Base-by-base conservation (phyloP, 495 filamentous ascomycete genomes). In the Penicillium ucsense region DNA sequence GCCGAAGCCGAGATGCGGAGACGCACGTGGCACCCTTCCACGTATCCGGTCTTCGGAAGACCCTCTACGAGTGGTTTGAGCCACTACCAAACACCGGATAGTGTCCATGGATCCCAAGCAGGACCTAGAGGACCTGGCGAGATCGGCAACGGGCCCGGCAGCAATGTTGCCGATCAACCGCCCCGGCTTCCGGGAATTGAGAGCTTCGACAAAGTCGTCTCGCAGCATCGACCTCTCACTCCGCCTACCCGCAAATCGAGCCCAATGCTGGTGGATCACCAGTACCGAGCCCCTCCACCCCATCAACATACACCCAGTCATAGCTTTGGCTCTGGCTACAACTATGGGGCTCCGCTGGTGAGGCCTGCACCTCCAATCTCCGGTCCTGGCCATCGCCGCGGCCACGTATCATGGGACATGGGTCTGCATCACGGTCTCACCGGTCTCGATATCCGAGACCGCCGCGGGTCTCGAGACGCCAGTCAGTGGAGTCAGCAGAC, bases 1-100 rank as follows among this genome's bases (percentile, higher is more conserved):
- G 71, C 79, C 3, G 87, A 91, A 49, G 82, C 86, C 27, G 85
- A 89, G 41, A 82, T 82, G 78, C 80, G 88, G 50, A 70, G 89
- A 48, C 74, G 88, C 41, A 95, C 89, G 6, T 95, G 89, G 89
- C 89, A 95, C 68, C 88, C 87, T 4, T 85, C 86, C 29, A 85
- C 82, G 0, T 83, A 83, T 58, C 68, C 72, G 7, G 65, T 61
- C 31, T 70, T 79, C 73, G 76, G 64, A 62, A 80, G 70, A 48
- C 82, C 66, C 61, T 82, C 56, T 50, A 88, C 73, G 52, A 87
- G 72, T 64, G 76, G 71, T 28, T 55, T 79, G 49, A 75, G 63
- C 49, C 78, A 71, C 54, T 76, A 79, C 54, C 80, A 80, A 62
- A 84, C 77, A 0, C 73, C 79, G 4, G 78, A 82, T 39, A 73